Evolutionary conservation across 2,329 filamentous ascomycete species (phyloP), one percentile per base, ranked within the genome.

Genomic region (Penicillium oxalicum): DNA sequence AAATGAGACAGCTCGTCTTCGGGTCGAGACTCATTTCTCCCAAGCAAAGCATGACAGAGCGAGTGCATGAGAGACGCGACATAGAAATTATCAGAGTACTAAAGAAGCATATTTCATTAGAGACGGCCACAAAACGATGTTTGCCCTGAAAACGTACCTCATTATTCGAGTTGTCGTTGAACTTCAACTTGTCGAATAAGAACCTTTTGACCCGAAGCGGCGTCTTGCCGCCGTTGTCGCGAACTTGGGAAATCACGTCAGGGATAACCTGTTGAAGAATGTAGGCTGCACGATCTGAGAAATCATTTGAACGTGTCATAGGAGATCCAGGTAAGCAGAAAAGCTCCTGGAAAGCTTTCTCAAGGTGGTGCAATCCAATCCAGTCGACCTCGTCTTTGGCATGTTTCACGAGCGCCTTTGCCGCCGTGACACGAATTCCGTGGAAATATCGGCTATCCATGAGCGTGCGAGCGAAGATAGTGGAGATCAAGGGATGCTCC

Each of bases 81-180:
- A 64, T 96, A 98, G 61, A 88, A 84, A 53, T 91, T 86, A 61
- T 98, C 94, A 4, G 91, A 95, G 63, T 82, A 94, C 43, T 42
- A n/a, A 8, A 32, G 5, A 12, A 13, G 29, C 25, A 71, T 2
- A 4, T 26, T 13, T 3, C 39, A 39, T 32, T 25, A 41, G 27
- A 26, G 45, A 27, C 51, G 50, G 27, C 40, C n/a, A 12, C 11
- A 9, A 33, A 36, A 26, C 43, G 2, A 18, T 11, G 1, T n/a
- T 12, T 9, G n/a, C 4, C 5, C 26, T 9, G 38, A 9, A 6
- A 24, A 48, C 64, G 61, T 64, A 76, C 74, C 61, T 74, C 74
- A 60, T 98, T 98, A 51, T 87, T 86, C 2, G 87, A 84, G 64
- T 98, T 98, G 70, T 98, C 91, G 64, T 98, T 98, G 72, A 90